These are phyloP conservation scores for Boechera retrofracta DNA, from an alignment of 345 rosid species.

Conservation along the genomic window DNA sequence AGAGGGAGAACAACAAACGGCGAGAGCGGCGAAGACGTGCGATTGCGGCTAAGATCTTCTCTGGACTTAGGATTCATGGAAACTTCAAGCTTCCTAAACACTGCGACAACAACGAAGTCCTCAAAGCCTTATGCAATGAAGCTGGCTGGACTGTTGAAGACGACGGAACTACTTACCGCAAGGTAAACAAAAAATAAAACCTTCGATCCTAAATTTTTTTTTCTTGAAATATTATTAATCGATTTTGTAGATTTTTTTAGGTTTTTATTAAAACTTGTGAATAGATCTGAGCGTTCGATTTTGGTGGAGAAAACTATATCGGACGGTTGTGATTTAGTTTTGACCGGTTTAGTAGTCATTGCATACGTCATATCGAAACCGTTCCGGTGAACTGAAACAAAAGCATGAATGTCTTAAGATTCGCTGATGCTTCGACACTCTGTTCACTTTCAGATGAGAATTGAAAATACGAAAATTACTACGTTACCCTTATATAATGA, in stretches of 20 bases:
- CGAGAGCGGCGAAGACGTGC: constrained; percentile 92
- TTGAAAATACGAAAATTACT: not conserved
- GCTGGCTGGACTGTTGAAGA: constrained; percentile 99
- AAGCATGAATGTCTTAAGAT: constrained; percentile 48
- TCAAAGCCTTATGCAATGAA: constrained; percentile 90
- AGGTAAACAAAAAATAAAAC: constrained; percentile 54
- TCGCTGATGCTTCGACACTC: constrained; percentile 43
- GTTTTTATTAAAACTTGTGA: not conserved
- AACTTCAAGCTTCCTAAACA: constrained; percentile 95
- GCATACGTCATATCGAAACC: constrained; percentile 37
- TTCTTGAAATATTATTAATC: not conserved
- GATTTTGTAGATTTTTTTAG: not conserved
- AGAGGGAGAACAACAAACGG: constrained; percentile 96
- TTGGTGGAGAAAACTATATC: not conserved
- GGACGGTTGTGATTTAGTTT: constrained; percentile 39
- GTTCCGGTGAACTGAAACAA: constrained; percentile 37
- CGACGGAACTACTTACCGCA: constrained; percentile 95
- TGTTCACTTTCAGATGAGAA: constrained; percentile 32
- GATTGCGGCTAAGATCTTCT: constrained; percentile 91
- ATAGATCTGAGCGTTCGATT: constrained; percentile 40
- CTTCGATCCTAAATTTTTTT: not conserved
- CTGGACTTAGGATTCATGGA: constrained; percentile 89
- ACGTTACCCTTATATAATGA: constrained; percentile 10
- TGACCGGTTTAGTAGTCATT: constrained; percentile 26
- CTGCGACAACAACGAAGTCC: constrained; percentile 97